phyloP scores from a whole-genome alignment of 257 asterid genomes.

The Avicennia marina region DNA sequence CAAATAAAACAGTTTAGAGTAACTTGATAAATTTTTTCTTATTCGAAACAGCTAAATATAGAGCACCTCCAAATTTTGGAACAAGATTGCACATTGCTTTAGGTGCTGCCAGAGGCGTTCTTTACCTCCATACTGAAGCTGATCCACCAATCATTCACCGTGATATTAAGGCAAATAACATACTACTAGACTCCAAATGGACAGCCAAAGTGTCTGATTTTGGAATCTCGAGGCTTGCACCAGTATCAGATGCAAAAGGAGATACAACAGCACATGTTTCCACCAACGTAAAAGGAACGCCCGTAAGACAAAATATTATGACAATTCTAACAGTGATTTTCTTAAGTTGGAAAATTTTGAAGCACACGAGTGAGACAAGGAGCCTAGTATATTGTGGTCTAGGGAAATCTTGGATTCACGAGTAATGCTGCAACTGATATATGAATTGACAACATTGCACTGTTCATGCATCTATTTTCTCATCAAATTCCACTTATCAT shows the following conservation, averaged over 20 bases:
- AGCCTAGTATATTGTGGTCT: no score
- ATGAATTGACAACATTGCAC: no score
- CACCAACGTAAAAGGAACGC: constrained; percentile 86
- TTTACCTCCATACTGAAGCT: constrained; percentile 93
- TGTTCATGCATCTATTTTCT: no score
- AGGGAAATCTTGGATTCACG: no score
- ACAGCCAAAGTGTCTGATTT: constrained; percentile 88
- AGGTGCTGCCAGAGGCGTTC: constrained; percentile 78
- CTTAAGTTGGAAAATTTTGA: no score
- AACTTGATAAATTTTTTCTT: background rate
- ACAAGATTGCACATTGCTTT: constrained; percentile 65
- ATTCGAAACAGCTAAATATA: constrained; percentile 38
- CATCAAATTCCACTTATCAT: no score
- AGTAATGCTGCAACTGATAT: no score
- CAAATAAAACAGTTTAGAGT: background rate
- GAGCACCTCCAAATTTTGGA: constrained; percentile 46
- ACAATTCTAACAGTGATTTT: background rate
- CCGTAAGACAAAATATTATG: constrained; percentile 40
- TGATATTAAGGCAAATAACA: constrained; percentile 83
- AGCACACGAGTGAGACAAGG: no score
- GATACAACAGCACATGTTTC: constrained; percentile 49
- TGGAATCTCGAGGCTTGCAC: constrained; percentile 91
- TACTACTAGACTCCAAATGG: constrained; percentile 68
- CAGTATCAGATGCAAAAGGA: constrained; percentile 55
- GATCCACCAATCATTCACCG: constrained; percentile 87